Evolutionary conservation across 1,284 basidiomycete genomes (phyloP).

Genomic region (Moniliella sp.): DNA sequence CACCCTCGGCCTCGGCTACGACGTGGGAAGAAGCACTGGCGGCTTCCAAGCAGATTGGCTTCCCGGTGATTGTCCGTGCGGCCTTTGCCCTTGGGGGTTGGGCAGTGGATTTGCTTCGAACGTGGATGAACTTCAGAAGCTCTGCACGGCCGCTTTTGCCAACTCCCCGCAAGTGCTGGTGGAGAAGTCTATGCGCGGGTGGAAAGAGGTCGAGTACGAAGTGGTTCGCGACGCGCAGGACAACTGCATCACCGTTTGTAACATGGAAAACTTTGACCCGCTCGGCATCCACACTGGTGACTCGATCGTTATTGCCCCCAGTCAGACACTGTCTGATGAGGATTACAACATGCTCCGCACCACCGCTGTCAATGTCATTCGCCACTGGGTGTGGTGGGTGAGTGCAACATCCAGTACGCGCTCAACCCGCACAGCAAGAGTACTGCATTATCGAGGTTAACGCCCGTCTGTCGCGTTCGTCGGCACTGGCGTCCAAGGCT

Average conservation of each 20-base stretch:
- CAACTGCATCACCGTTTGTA: conserved; percentile 96
- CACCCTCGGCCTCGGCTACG: conserved; percentile 55
- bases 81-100: conserved; percentile 88
- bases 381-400: conserved; percentile 84
- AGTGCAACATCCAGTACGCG: conserved; percentile 97
- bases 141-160: conserved; percentile 63
- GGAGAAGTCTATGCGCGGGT: conserved; percentile 97
- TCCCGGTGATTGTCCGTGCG: conserved; percentile 84
- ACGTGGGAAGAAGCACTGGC: conserved; percentile 55
- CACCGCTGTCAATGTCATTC: conserved; percentile 89
- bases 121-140: conserved; percentile 59
- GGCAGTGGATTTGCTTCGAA: conserved; percentile 85
- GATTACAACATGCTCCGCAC: conserved; percentile 98
- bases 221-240: conserved; percentile 93
- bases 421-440: conserved; percentile 82
- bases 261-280: conserved; percentile 84
- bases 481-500: conserved; percentile 89
- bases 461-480: conserved; percentile 91
- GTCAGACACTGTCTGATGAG: conserved; percentile 63
- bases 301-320: conserved; percentile 94
- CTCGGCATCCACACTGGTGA: conserved; percentile 95
- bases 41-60: conserved; percentile 75
- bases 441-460: conserved; percentile 99
- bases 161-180: conserved; percentile 89
- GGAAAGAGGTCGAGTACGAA: conserved; percentile 99